Evolutionary conservation across 2,329 filamentous ascomycete genomes (phyloP).

Genomic region (Blastomyces parvus): DNA sequence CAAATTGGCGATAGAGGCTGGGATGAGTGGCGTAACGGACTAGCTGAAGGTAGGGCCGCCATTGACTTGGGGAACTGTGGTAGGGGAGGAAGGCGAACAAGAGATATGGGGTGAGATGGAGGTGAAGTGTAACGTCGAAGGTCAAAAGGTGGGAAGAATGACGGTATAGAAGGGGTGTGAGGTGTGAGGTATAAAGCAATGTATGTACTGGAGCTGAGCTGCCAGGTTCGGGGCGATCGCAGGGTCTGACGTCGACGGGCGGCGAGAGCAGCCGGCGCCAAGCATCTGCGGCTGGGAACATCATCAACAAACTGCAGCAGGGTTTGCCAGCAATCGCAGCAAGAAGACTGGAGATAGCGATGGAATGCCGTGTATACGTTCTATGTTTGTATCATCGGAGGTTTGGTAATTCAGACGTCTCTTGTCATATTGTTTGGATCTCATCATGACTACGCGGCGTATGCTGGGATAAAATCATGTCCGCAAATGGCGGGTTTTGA

Average conservation of each 20-base stretch:
- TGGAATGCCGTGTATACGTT: background rate
- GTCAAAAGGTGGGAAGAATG: background rate
- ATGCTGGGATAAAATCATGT: background rate
- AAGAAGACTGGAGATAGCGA: background rate
- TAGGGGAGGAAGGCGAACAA: background rate
- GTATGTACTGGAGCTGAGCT: background rate
- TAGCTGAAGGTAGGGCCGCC: background rate
- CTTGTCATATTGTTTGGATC: background rate
- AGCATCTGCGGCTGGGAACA: background rate
- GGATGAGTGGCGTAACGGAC: background rate
- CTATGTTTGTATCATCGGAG: background rate
- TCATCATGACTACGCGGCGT: background rate
- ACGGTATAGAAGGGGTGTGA: background rate
- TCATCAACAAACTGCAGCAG: background rate
- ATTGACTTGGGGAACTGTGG: conserved; percentile 5
- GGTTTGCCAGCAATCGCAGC: background rate
- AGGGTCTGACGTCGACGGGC: conserved; percentile 14
- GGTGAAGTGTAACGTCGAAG: background rate
- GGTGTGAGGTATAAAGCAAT: background rate
- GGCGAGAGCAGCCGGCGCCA: background rate
- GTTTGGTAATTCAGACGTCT: background rate
- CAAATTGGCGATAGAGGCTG: conserved; percentile 13
- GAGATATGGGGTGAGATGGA: background rate
- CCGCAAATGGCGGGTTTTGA: background rate
- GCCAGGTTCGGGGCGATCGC: background rate